Base-by-base conservation (phyloP, 2,329 filamentous ascomycete genomes). In the Cladosporium sphaerospermum region DNA sequence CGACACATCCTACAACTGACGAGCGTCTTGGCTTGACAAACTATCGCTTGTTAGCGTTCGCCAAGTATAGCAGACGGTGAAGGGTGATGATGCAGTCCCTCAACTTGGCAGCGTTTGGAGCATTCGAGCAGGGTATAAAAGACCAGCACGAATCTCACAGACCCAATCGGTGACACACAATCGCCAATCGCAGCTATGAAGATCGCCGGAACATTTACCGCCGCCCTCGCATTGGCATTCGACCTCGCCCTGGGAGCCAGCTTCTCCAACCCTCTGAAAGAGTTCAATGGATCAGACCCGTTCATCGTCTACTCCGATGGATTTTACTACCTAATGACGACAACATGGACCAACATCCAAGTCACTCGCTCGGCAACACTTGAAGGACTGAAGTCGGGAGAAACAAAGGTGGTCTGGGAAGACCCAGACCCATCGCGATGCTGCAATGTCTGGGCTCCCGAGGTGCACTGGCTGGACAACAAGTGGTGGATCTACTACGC, bases 361-460 rank as follows among this genome's bases (percentile, higher is more conserved):
- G 73, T 83, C n/a, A 74, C 77, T 0, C 71, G 78, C 1, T 73
- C 80, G 0, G 77, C 68, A 9, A 82, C 78, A 0, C 65, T 83
- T 4, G 73, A 75, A 32, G 79, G 78, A 0, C 64, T 83, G n/a
- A 80, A 80, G 68, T 76, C 71, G 0, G 78, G 74, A 0, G 70
- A 74, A 36, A 74, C 71, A 16, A 79, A 78, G 57, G 65, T 62
- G 2, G 75, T 82, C 28, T 82, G 77, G 68, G 72, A 70, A 0
- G 75, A 78, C 52, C 66, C 64, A 4, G 73, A 72, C 13, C 61
- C 77, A 1, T 68, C 67, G 3, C 69, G 77, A 13, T 77, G 75
- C 64, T 78, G 77, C 62, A 80, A 80, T 51, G 73, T 82, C 36
- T 83, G 79, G 79, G 79, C 80, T 0, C 79, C 79, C 0, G 79